phyloP scores from a whole-genome alignment of 208 protist species.

The Angomonas deanei region DNA sequence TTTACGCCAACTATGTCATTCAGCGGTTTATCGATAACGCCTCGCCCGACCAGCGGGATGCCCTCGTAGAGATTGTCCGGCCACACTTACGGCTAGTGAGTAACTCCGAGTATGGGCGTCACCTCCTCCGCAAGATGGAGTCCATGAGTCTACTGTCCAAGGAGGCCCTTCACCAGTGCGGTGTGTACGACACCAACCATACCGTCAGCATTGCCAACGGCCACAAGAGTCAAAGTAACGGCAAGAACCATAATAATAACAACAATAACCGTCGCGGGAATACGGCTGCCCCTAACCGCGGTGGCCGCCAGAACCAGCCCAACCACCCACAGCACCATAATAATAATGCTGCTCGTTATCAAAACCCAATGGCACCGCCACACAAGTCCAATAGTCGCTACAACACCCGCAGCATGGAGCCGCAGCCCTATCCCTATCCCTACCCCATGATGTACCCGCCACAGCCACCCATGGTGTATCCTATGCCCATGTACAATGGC shows the following conservation, averaged over 20 bases:
- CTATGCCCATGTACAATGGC: no score
- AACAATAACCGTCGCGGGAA: not conserved
- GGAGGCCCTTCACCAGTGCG: conserved; percentile 19
- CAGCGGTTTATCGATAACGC: conserved; percentile 92
- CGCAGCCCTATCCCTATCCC: not conserved
- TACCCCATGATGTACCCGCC: not conserved
- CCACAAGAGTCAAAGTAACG: conserved; percentile 9
- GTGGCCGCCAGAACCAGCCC: no score
- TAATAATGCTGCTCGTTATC: no score
- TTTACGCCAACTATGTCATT: conserved; percentile 97
- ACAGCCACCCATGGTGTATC: no score
- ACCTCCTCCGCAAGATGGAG: conserved; percentile 76
- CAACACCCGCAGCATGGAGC: no score
- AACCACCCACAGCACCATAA: no score
- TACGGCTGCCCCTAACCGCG: no score
- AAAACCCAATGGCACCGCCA: no score
- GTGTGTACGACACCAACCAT: conserved; percentile 13
- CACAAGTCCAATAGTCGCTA: no score
- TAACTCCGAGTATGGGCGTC: conserved; percentile 62
- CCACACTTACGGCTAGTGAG: conserved; percentile 44
- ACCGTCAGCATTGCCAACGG: not conserved
- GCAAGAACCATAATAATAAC: conserved; percentile 15
- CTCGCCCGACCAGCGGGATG: conserved; percentile 36
- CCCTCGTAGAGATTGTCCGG: conserved; percentile 44
- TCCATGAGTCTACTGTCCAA: conserved; percentile 40